Base-by-base conservation (phyloP, 805 yeast species). In the Tetrapisispora iriomotensis region DNA sequence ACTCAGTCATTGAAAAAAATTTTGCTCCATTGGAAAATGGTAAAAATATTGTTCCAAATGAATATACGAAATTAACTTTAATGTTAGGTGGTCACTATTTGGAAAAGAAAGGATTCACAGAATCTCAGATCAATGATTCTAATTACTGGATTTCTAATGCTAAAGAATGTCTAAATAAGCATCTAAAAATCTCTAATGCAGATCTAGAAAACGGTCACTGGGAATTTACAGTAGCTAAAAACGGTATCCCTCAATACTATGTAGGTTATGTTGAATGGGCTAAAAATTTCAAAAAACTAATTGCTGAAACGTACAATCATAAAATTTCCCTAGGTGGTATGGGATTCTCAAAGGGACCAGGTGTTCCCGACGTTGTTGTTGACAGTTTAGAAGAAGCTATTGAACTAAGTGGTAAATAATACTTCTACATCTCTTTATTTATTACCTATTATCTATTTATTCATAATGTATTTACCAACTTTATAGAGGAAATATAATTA, bases 51-150 rank as follows among this genome's bases (percentile, higher is more conserved):
- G 15, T 46, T 17, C 42, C 47, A 27, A 45, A 41, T 32, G 62
- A 65, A 0, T 79, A 77, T 47, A 75, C 86, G 5, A 85, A 82
- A 49, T 54, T 88, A 40, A 92, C 98, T 0, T 71, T 85, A 20
- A 90, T 90, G 96, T 63, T 87, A 49, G 96, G 96, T 4, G 96
- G 96, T 1, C 84, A 82, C 51, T 68, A 26, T 12, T 12, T 38
- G 4, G 23, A 28, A 19, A 12, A 33, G 13, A 19, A 17, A 18
- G 63, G 60, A 37, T 23, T 27, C 6, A 20, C 14, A 6, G 32
- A 42, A 36, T 1, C 23, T 12, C 28, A 33, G 24, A 17, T 34
- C 41, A 4, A 37, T 36, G 9, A 40, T 50, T 6, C 54, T 49
- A 19, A 38, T 2, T 27, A 42, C 13, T 47, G 45, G 29, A 49